Evolutionary conservation across 2,329 filamentous ascomycete species (phyloP).

Genomic region (Colletotrichum australisinense): DNA sequence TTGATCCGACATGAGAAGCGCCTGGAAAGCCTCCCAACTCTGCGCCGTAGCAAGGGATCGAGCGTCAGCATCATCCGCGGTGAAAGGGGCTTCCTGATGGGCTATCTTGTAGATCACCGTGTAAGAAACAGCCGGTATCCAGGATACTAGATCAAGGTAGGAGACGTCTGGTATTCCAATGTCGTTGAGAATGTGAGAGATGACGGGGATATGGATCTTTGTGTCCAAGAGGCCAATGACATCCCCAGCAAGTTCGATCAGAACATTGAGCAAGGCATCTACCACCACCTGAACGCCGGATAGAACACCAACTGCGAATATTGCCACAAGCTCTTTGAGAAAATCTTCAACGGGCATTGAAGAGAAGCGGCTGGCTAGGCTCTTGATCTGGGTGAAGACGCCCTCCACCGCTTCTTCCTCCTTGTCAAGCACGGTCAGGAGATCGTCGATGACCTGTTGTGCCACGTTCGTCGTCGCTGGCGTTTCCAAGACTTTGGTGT

Average conservation of each 20-base stretch:
- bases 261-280: not conserved
- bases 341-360: not conserved
- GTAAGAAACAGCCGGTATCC: not conserved
- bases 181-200: not conserved
- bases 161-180: not conserved
- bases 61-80: no score
- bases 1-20: no score
- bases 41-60: no score
- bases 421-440: not conserved
- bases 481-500: no score
- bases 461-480: no score
- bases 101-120: not conserved
- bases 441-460: no score
- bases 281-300: not conserved
- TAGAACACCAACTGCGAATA: not conserved
- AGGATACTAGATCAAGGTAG: not conserved
- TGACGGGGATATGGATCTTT: not conserved
- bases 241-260: not conserved
- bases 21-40: no score
- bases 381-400: not conserved
- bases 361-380: not conserved
- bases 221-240: not conserved
- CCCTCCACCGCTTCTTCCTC: not conserved
- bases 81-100: not conserved
- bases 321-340: not conserved